These are phyloP conservation scores for Smallanthus sonchifolius DNA, from an alignment of 129 eudicot species.

Conservation along the genomic window DNA sequence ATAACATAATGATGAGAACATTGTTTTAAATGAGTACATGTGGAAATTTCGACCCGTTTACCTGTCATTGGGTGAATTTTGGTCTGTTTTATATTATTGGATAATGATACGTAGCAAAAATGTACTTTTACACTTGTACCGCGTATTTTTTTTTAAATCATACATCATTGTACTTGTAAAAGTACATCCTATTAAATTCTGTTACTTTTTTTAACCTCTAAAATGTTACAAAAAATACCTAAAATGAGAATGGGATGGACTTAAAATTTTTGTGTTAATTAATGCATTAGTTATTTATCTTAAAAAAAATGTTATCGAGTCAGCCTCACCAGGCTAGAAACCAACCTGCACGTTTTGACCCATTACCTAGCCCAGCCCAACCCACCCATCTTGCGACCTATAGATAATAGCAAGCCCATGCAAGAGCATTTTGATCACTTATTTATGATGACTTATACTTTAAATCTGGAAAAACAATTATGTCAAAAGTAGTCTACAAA, in stretches of 20 bases:
- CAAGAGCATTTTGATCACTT: background rate
- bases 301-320: background rate
- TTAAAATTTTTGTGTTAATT: background rate
- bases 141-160: background rate
- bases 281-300: background rate
- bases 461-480: slow-evolving; percentile 19
- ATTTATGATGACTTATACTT: slow-evolving; percentile 6
- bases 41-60: background rate
- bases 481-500: slow-evolving; percentile 18
- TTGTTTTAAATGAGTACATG: background rate
- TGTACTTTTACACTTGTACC: background rate
- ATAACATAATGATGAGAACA: background rate
- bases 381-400: background rate
- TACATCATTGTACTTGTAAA: background rate
- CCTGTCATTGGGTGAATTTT: background rate
- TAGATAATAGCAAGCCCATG: background rate
- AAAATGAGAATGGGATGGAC: background rate
- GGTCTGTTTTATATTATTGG: background rate
- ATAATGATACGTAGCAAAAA: background rate
- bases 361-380: background rate
- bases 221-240: background rate
- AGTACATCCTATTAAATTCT: background rate
- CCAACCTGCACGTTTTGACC: background rate
- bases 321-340: background rate
- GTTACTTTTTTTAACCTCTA: background rate